A percentile compares a stretch with the other conserved stretches of the same genome.
phyloP scores from a whole-genome alignment of 2,329 filamentous ascomycete species.

The Arthrinium puccinioides region DNA sequence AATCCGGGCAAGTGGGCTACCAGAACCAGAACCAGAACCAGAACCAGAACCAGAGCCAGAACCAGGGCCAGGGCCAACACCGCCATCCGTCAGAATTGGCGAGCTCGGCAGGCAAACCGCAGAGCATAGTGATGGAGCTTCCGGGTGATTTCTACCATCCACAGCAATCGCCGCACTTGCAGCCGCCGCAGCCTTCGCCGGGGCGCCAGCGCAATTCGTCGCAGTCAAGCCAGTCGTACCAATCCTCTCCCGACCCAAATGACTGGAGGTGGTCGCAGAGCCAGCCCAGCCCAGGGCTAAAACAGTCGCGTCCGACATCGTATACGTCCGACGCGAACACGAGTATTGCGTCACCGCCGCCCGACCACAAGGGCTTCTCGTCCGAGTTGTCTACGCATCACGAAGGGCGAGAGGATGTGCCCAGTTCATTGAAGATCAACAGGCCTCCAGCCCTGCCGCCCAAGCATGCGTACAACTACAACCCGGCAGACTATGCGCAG shows the following conservation, averaged over 20 bases:
- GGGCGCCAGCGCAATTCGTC: constrained; percentile 16
- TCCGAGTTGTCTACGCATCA: constrained; percentile 38
- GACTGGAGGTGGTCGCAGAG: constrained; percentile 35
- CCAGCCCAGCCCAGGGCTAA: constrained; percentile 21
- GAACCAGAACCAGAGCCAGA: no score
- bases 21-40: no score
- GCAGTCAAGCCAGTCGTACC: constrained; percentile 16
- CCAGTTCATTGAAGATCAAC: constrained; percentile 12
- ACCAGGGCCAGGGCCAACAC: constrained; percentile 16
- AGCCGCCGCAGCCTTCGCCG: constrained; percentile 23
- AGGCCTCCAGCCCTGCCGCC: constrained; percentile 13
- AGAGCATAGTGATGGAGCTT: constrained; percentile 29
- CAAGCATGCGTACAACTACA: constrained; percentile 11
- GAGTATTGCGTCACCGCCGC: constrained; percentile 26
- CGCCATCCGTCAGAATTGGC: constrained; percentile 13
- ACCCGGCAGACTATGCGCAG: constrained; percentile 7
- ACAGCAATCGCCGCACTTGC: constrained; percentile 20
- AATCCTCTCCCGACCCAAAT: constrained; percentile 20
- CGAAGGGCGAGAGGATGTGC: constrained; percentile 37
- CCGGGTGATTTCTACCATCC: constrained; percentile 42
- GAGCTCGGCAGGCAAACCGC: constrained; percentile 33
- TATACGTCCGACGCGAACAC: constrained; percentile 21
- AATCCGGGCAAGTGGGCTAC: no score
- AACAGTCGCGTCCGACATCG: constrained; percentile 27
- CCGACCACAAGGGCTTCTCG: constrained; percentile 33